Evolutionary conservation across 345 rosid species (phyloP), one percentile per base, ranked within the genome.

Genomic region (Limnanthes douglasii): DNA sequence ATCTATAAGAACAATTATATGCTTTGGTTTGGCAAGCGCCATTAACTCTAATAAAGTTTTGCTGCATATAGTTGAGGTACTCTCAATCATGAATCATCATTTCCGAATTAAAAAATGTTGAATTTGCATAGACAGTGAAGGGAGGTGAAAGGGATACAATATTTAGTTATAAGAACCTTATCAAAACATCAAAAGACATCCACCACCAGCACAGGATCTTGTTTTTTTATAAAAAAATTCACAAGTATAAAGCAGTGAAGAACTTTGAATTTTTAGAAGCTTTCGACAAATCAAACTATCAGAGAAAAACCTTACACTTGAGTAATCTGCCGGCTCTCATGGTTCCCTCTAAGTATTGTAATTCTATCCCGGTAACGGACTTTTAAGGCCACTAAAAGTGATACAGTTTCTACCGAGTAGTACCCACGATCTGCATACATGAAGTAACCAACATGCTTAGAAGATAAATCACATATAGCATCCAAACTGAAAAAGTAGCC

Each of bases 241-340:
- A 30, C 14, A 35, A 10, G 25, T 21, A 48, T 27, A 26, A 26
- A 12, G 15, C 10, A 18, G n/a, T 15, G 12, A 3, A 28, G 8
- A 15, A 31, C 46, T 41, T 13, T 26, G 11, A 4, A 0, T 41
- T 11, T 25, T 20, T 7, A 12, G 38, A 2, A 42, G 36, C 36
- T 11, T 27, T 10, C 10, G 22, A 21, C 2, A 35, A 8, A 4
- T 2, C 45, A 15, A 24, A 15, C 3, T 15, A 4, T 15, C 8
- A 1, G 22, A 31, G 19, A 2, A 19, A 60, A 27, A 36, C 34
- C 94, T 76, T 90, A 90, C 98, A 90, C 98, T 90, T 90, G 98
- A 12, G 98, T 90, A 15, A 90, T 90, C 68, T 90, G 98, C 48
- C 98, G 74, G 70, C 98, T 90, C 72, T 90, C 98, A 11, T 90